These are phyloP conservation scores for Ceratonia siliqua DNA, from an alignment of 306 rosid genomes.

Conservation along the genomic window DNA sequence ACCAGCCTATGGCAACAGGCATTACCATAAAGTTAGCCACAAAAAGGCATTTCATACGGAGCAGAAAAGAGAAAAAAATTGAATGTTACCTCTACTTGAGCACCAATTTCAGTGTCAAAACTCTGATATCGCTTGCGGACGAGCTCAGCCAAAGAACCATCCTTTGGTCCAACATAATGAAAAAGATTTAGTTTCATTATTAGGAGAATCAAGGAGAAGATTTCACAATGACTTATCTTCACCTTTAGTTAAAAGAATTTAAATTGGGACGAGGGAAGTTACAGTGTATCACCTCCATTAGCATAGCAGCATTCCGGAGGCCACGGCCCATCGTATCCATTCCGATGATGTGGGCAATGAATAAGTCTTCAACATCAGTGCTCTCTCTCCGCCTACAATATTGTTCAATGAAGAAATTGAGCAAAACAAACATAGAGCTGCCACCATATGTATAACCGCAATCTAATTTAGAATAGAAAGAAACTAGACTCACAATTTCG, in stretches of 20 bases:
- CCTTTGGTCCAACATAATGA: slow-evolving; percentile 49
- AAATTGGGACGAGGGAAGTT: background rate
- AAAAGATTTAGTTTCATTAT: slow-evolving; percentile 16
- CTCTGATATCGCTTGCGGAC: slow-evolving; percentile 77
- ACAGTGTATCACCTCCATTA: slow-evolving; percentile 60
- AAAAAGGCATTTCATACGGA: slow-evolving; percentile 13
- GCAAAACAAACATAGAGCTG: background rate
- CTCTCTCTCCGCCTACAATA: slow-evolving; percentile 83
- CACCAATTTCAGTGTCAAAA: slow-evolving; percentile 80
- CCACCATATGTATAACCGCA: background rate
- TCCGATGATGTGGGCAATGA: slow-evolving; percentile 86
- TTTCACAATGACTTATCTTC: slow-evolving; percentile 5
- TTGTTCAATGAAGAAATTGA: background rate
- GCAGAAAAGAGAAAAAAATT: background rate
- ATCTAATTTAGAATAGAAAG: background rate
- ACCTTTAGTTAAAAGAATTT: background rate
- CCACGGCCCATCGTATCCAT: slow-evolving; percentile 96
- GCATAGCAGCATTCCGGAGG: slow-evolving; percentile 75
- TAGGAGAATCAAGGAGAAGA: slow-evolving; percentile 16
- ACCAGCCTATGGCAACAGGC: slow-evolving; percentile 65
- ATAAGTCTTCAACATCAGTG: slow-evolving; percentile 93
- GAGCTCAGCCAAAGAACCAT: slow-evolving; percentile 83
- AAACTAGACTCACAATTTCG: slow-evolving; percentile 71
- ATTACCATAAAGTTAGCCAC: slow-evolving; percentile 30
- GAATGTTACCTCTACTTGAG: slow-evolving; percentile 67